Base-by-base conservation (phyloP, 306 rosid species). In the Cicer arietinum region DNA sequence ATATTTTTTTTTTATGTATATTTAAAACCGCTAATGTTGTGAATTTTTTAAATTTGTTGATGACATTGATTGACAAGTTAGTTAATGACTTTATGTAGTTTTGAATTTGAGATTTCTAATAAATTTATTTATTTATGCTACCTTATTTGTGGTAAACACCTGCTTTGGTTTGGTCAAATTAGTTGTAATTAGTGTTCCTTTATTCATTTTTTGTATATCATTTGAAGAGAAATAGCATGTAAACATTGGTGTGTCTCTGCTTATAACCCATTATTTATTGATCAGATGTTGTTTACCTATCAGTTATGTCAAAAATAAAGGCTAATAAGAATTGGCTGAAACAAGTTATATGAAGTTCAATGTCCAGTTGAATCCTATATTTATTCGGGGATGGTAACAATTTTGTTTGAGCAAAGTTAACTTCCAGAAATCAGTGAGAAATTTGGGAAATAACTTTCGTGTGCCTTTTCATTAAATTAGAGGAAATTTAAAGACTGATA, bases 351-450 rank as follows among this genome's bases (percentile, higher is more conserved):
- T 63, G 44, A 53, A 72, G 53, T 18, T 64, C 42, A 35, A 37
- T 54, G 53, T 37, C 20, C 18, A 63, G 56, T 25, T 22, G 48
- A 68, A 16, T 69, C 52, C 14, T 57, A 7, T 7, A 22, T 54
- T 57, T 7, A 57, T 57, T 9, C 14, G 40, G 30, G 63, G 5
- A 65, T 22, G 48, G 6, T 40, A 41, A 25, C 25, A 63, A 63
- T 25, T 63, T 63, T 20, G 69, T 40, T 40, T 64, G 35, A 13
- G 51, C 8, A 64, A 42, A 64, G 51, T 64, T 64, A 64, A 64
- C 37, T 41, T 63, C 30, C 48, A 16, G 46, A 63, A 64, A 14
- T 63, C 30, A 8, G 35, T 14, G 35, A 9, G 51, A 64, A 41
- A 64, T 41, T 42, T 64, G 52, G 37, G 52, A 65, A 42, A 43